Evolutionary conservation across 331 rosid species (phyloP).

Genomic region (Malus hybrid): DNA sequence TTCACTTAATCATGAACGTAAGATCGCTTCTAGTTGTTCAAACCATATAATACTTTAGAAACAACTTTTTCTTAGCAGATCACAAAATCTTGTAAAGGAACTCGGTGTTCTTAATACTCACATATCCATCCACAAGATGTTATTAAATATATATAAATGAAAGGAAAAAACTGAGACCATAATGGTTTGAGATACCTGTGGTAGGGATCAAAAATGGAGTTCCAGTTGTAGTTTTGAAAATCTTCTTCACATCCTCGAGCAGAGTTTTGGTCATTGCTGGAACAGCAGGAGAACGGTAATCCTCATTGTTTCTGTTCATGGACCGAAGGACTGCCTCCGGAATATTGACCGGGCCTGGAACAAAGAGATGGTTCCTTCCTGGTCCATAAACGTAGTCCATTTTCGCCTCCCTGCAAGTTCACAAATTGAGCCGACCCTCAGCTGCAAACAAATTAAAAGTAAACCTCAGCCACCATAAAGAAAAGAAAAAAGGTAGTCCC

Average conservation of each 20-base stretch:
- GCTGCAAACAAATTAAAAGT: slow-evolving; percentile 9
- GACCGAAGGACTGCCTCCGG: slow-evolving; percentile 86
- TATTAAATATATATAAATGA: not conserved
- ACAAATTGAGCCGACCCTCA: slow-evolving; percentile 11
- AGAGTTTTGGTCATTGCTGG: slow-evolving; percentile 83
- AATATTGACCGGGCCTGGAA: slow-evolving; percentile 98
- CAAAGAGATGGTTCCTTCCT: slow-evolving; percentile 95
- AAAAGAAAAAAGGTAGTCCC: not conserved
- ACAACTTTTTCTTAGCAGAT: not conserved
- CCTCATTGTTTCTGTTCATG: slow-evolving; percentile 95
- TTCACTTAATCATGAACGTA: not conserved
- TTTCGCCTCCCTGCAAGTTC: slow-evolving; percentile 31
- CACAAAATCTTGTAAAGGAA: not conserved
- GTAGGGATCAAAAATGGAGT: slow-evolving; percentile 90
- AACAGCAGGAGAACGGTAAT: slow-evolving; percentile 92
- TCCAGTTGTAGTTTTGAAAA: slow-evolving; percentile 91
- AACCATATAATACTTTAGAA: not conserved
- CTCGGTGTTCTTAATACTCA: not conserved
- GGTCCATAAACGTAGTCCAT: slow-evolving; percentile 87
- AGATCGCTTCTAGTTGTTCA: not conserved
- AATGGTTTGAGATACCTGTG: slow-evolving; percentile 49
- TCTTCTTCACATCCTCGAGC: slow-evolving; percentile 87
- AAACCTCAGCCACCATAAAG: not conserved
- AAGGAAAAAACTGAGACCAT: not conserved
- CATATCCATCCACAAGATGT: not conserved